These are phyloP conservation scores for Aspergillus neoniger DNA, from an alignment of 2,329 filamentous ascomycete species.

Conservation along the genomic window DNA sequence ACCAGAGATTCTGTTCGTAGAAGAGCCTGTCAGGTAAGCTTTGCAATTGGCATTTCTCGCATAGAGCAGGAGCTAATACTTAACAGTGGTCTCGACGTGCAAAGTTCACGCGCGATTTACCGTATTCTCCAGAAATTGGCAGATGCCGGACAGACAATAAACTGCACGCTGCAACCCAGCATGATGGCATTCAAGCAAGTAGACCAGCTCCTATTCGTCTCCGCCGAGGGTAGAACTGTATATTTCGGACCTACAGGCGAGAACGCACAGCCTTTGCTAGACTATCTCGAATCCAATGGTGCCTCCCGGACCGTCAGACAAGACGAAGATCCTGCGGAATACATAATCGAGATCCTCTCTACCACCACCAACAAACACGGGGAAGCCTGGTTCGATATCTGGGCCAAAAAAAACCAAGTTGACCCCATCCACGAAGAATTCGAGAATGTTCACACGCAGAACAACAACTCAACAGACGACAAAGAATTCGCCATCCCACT, in stretches of 20 bases:
- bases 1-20: conserved; percentile 82
- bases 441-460: conserved; percentile 55
- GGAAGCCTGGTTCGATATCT: conserved; percentile 63
- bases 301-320: conserved; percentile 55
- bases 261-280: conserved; percentile 56
- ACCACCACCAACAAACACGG: conserved; percentile 22
- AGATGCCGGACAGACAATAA: conserved; percentile 80
- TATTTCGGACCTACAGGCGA: conserved; percentile 68
- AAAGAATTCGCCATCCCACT: conserved; percentile 79
- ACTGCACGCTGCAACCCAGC: conserved; percentile 91
- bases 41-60: neutral
- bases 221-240: conserved; percentile 64
- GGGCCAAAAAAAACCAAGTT: conserved; percentile 61
- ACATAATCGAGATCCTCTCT: conserved; percentile 65
- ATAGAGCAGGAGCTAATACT: neutral
- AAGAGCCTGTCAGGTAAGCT: conserved; percentile 74
- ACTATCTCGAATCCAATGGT: conserved; percentile 67
- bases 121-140: conserved; percentile 82
- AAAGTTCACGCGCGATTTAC: conserved; percentile 87
- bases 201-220: conserved; percentile 63
- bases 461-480: conserved; percentile 50
- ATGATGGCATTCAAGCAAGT: conserved; percentile 88
- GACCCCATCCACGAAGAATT: conserved; percentile 58
- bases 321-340: conserved; percentile 72
- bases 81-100: conserved; percentile 75